Evolutionary conservation across 2,329 filamentous ascomycete species (phyloP), one percentile per base, ranked within the genome.

Genomic region (Paraphaeosphaeria sporulosa): DNA sequence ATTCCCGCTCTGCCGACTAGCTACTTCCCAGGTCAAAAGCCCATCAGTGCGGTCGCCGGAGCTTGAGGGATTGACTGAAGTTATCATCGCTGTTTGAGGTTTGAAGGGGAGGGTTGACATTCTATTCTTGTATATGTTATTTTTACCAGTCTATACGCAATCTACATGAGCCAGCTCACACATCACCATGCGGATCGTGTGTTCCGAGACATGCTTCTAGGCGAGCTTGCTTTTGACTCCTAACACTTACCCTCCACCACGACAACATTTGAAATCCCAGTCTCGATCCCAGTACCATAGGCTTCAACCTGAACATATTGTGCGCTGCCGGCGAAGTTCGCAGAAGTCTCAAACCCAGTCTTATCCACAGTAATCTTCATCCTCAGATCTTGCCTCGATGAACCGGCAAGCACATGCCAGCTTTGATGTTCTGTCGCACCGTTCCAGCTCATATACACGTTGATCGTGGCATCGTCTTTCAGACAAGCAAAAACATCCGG

Each of bases 1-100:
- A 78, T 81, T 54, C 80, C 80, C 2, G 75, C 77, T 1, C 74
- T 80, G 42, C 80, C 78, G 3, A 69, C 76, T 0, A 76, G 67
- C 40, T 82, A 78, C 65, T 81, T 75, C 64, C 80, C 80, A 0
- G 73, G 73, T 12, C 69, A 64, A 10, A 64, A 68, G 21, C 79
- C 77, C 2, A 64, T 76, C 40, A 79, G n/a, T 2, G 12, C 47
- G 5, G 47, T 32, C 30, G 25, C 25, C 34, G 47, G 27, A 50
- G 30, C 47, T 4, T 50, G 6, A 30, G 13, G 27, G 23, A 2
- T 15, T 17, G n/a, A 15, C 21, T 27, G 7, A 27, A n/a, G 1
- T 13, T 21, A 27, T 17, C 4, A 6, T 21, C 21, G 13, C 17
- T 25, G 9, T 27, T 17, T 27, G 44, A 8, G 15, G 38, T 7